Base-by-base conservation (phyloP, 2,329 filamentous ascomycete genomes). In the Botrytis sinoallii region DNA sequence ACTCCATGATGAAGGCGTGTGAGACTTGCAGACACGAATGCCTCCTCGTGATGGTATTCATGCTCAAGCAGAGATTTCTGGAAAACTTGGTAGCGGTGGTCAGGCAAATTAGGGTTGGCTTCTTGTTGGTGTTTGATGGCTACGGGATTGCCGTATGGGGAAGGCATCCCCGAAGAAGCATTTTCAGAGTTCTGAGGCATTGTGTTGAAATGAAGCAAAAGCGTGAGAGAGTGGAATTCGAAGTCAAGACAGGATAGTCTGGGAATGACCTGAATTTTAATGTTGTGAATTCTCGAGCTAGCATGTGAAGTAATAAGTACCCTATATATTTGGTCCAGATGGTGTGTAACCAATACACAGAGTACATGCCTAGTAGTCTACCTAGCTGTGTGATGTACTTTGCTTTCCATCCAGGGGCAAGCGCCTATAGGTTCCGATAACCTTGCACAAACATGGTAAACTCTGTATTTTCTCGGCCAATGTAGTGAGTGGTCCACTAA, bases 11-110 rank as follows among this genome's bases (percentile, higher is more conserved):
- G 71, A 20, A 69, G 42, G 16, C 64, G 55, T 22, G 63, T 29
- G 18, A 73, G 57, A 69, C 55, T 69, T 38, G 71, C 71, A 42
- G 64, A 63, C 7, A 73, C 29, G 12, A 69, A 73, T n/a, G 71
- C 71, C n/a, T 73, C 71, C 52, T 73, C 29, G 18, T 68, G 44
- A 44, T 59, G 52, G 25, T 61, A 73, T 25, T 73, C 64, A 29
- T 73, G 64, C 48, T 69, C 71, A 52, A 73, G 42, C 25, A 73
- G 32, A 12, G 71, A 55, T 25, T 73, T 42, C 22, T 60, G 55
- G 14, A 60, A 69, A 32, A 73, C 40, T 52, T 69, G 64, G 35
- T 40, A 69, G 48, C 42, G 64, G 60, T 73, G 71, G 25, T 73
- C 35, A 32, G 64, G 42, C 4, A 32, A 29, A 60, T 69, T 25